Conservation (phyloP, 2,329 filamentous ascomycete species). For the Cercospora sp. region DNA sequence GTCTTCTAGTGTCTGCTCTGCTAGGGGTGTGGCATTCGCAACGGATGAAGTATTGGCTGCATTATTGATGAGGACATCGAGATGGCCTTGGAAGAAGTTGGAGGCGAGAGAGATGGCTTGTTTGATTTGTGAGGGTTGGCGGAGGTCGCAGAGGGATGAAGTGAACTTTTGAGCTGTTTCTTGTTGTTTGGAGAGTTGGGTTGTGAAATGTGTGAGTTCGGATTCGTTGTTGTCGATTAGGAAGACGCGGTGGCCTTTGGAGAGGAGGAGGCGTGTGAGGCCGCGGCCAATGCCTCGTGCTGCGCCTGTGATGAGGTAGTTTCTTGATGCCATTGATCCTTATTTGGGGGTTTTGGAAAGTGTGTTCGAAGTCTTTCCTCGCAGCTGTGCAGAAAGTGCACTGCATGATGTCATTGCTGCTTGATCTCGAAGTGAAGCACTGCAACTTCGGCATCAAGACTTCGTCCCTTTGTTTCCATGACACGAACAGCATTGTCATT, state of each 20-base stretch:
- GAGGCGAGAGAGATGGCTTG: constrained; percentile 35
- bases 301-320: constrained; percentile 43
- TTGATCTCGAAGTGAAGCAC: neutral
- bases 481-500: too few relatives aligned
- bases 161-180: constrained; percentile 23
- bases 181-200: constrained; percentile 29
- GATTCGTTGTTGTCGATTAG: constrained; percentile 43
- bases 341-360: too few relatives aligned
- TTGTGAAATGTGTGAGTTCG: constrained; percentile 43
- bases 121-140: constrained; percentile 36
- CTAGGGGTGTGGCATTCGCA: constrained; percentile 32
- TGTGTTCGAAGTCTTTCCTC: neutral
- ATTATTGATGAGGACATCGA: constrained; percentile 49
- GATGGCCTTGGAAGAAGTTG: constrained; percentile 39
- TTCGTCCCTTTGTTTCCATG: too few relatives aligned
- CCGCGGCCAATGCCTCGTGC: constrained; percentile 44
- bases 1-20: constrained; percentile 41
- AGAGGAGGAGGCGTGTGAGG: constrained; percentile 41
- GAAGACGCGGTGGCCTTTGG: constrained; percentile 44
- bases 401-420: constrained; percentile 4
- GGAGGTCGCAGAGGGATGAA: constrained; percentile 29
- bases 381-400: neutral
- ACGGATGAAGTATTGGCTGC: constrained; percentile 44
- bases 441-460: neutral
- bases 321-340: constrained; percentile 43